Base-by-base conservation (phyloP, 1,284 basidiomycete species). In the Naganishia sp. region DNA sequence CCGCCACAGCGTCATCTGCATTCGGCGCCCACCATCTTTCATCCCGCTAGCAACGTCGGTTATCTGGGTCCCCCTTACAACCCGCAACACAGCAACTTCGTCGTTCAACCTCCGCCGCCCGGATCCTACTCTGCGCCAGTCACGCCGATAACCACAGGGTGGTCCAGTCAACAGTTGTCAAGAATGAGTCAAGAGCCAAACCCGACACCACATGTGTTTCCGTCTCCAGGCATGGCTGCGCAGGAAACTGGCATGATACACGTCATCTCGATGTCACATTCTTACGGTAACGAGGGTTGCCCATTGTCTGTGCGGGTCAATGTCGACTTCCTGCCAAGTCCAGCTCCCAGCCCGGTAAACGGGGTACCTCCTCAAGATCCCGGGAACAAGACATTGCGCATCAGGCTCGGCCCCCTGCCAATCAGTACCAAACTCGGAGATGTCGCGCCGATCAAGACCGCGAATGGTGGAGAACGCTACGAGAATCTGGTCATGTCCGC, bases 381-480 rank as follows among this genome's bases (percentile, higher is more conserved):
- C 17, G 68, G 67, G 31, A 49, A 67, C 68, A 32, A 71, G 65
- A 71, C 71, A 3, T 63, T 76, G 6, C 69, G 77, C 42, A 66
- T 77, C 13, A 61, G 75, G 15, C 73, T 79, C 46, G 75, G 73
- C 3, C 60, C 47, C 11, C 64, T 73, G 54, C 70, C 71, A 9
- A 70, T 77, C n/a, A 74, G 72, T 25, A 75, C 76, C 1, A 69
- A 63, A 10, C 74, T 75, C 2, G 63, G 65, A 17, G 55, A 70
- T 2, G 66, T 72, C 23, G 63, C 46, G 5, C 64, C 62, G 41
- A 55, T 64, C n/a, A 57, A 55, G 45, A 63, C 58, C 15, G 15
- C 53, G 46, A 45, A 61, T n/a, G 70, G 69, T 18, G 71, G 71
- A 23, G 72, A 75, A 62, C 51, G 54, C 28, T 69, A 63, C 45